Evolutionary conservation across 78 protist species (phyloP).

Genomic region (Monocercomonoides exilis): DNA sequence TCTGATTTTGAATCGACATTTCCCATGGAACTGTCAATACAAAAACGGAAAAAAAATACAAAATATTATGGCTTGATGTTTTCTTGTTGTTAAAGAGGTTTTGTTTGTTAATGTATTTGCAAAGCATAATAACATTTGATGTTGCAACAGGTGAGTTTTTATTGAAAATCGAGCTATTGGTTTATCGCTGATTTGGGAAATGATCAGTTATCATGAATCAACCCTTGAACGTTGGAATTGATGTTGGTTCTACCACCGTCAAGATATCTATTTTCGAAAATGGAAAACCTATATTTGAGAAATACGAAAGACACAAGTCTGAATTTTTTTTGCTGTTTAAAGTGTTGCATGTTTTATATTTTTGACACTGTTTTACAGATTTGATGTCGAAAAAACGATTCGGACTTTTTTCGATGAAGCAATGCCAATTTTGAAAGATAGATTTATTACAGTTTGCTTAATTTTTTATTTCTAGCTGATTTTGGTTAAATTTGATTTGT

Average conservation of each 20-base stretch:
- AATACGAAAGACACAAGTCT: neutral
- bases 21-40: no score
- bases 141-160: no score
- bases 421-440: neutral
- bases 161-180: no score
- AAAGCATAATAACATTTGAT: no score
- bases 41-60: no score
- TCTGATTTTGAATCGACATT: neutral
- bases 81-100: no score
- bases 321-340: neutral
- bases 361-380: neutral
- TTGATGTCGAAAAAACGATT: neutral
- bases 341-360: neutral
- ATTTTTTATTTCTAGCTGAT: neutral
- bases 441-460: neutral
- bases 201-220: no score
- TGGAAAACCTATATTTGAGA: neutral
- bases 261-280: neutral
- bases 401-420: neutral
- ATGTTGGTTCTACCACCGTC: conserved; percentile 15
- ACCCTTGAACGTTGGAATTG: neutral
- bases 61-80: no score
- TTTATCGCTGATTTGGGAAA: no score
- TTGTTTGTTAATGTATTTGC: no score
- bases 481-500: neutral